Conservation (phyloP, 1,284 basidiomycete genomes). For the Athelia psychrophila region DNA sequence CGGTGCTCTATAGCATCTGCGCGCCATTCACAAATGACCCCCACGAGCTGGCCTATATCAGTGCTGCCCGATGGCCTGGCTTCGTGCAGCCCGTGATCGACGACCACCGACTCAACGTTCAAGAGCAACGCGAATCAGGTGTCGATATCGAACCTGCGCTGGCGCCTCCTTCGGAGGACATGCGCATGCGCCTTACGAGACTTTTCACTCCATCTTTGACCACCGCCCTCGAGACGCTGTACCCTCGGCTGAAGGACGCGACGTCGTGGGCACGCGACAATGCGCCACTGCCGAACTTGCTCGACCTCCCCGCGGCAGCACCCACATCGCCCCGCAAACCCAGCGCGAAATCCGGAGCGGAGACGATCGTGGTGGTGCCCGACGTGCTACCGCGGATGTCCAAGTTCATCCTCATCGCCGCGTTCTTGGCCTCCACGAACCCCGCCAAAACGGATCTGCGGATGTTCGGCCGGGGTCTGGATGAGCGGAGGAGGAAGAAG, state of each 20-base stretch:
- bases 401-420: slow-evolving; percentile 78
- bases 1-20: slow-evolving; percentile 62
- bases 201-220: slow-evolving; percentile 60
- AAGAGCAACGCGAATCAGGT: slow-evolving; percentile 13
- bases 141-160: slow-evolving; percentile 25
- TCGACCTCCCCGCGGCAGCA: slow-evolving; percentile 6
- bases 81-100: slow-evolving; percentile 68
- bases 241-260: slow-evolving; percentile 63
- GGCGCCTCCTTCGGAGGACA: slow-evolving; percentile 48
- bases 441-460: slow-evolving; percentile 78
- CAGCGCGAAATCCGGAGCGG: slow-evolving; percentile 8
- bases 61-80: slow-evolving; percentile 77
- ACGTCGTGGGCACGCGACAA: slow-evolving; percentile 54
- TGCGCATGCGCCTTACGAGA: slow-evolving; percentile 57
- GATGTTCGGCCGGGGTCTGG: slow-evolving; percentile 73
- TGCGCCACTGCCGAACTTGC: slow-evolving; percentile 25
- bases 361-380: slow-evolving; percentile 12
- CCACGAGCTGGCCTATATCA: slow-evolving; percentile 72
- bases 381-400: slow-evolving; percentile 53
- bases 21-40: slow-evolving; percentile 66
- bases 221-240: slow-evolving; percentile 58
- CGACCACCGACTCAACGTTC: slow-evolving; percentile 32
- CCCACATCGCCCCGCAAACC: too few species aligned
- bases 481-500: slow-evolving; percentile 62
- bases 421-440: slow-evolving; percentile 86